phyloP scores from a whole-genome alignment of 306 rosid species.

The Citrullus colocynthis region DNA sequence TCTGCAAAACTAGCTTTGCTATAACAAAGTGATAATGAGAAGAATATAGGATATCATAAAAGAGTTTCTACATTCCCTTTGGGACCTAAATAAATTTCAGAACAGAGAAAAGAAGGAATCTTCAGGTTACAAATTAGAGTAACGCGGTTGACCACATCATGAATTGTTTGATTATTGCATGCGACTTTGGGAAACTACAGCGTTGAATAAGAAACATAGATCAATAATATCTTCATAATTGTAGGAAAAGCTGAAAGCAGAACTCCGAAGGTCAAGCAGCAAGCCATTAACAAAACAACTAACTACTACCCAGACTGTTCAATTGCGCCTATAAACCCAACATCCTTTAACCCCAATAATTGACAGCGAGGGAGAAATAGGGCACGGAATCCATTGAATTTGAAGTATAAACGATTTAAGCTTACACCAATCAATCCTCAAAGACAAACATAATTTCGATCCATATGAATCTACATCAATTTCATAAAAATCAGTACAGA shows the following conservation, averaged over 20 bases:
- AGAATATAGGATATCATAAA: not conserved
- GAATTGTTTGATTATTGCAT: not conserved
- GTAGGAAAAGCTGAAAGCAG: not conserved
- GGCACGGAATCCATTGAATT: not conserved
- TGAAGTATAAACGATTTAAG: not conserved
- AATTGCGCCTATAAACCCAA: not conserved
- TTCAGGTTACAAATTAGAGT: not conserved
- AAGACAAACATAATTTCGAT: not conserved
- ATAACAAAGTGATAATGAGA: not conserved
- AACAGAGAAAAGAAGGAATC: not conserved
- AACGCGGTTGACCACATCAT: not conserved
- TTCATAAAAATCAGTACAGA: not conserved
- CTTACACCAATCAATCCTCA: not conserved
- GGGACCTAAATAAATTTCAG: not conserved
- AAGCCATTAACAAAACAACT: not conserved
- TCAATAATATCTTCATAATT: not conserved
- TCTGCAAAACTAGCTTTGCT: conserved; percentile 15
- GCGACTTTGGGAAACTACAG: not conserved
- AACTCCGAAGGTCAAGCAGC: not conserved
- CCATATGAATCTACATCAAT: conserved; percentile 1
- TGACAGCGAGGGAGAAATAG: not conserved
- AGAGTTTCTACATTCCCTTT: not conserved
- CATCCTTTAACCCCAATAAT: not conserved
- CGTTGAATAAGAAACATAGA: not conserved
- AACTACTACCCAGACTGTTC: not conserved